Conservation (phyloP, 208 protist species). For the Leishmania tropica region DNA sequence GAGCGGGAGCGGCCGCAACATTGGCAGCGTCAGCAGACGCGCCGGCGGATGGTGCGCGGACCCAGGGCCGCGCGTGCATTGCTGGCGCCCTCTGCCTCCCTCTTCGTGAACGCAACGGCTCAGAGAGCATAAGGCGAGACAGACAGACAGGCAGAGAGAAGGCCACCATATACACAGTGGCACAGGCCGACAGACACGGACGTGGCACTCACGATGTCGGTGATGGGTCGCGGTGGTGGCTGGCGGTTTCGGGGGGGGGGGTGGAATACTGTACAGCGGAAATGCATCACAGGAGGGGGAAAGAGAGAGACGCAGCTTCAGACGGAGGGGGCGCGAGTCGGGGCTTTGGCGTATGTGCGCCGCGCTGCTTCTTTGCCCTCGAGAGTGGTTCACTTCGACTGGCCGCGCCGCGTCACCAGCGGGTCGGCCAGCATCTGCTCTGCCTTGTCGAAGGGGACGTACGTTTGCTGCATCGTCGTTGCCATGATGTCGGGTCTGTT, state of each 20-base stretch:
- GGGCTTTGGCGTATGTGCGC: neutral
- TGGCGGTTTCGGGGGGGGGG: neutral
- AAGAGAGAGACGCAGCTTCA: neutral
- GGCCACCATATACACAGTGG: neutral
- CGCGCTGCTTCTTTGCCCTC: neutral
- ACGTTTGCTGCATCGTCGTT: conserved; percentile 49
- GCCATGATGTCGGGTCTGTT: conserved; percentile 61
- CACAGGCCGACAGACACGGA: neutral
- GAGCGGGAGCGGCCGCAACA: neutral
- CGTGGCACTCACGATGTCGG: neutral
- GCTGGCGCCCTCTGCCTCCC: neutral
- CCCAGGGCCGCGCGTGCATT: neutral
- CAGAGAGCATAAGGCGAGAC: neutral
- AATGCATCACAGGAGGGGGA: neutral
- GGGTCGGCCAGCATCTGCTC: conserved; percentile 50
- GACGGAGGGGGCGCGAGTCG: neutral
- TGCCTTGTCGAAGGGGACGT: conserved; percentile 35
- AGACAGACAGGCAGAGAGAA: neutral
- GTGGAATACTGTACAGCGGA: neutral
- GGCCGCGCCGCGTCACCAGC: conserved; percentile 54
- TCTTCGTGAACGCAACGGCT: neutral
- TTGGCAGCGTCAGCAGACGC: neutral
- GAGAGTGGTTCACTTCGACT: conserved; percentile 24
- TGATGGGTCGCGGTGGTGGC: neutral
- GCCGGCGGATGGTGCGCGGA: neutral